These are phyloP conservation scores for Schwanniomyces yamadae DNA, from an alignment of 805 yeast species.

Conservation along the genomic window DNA sequence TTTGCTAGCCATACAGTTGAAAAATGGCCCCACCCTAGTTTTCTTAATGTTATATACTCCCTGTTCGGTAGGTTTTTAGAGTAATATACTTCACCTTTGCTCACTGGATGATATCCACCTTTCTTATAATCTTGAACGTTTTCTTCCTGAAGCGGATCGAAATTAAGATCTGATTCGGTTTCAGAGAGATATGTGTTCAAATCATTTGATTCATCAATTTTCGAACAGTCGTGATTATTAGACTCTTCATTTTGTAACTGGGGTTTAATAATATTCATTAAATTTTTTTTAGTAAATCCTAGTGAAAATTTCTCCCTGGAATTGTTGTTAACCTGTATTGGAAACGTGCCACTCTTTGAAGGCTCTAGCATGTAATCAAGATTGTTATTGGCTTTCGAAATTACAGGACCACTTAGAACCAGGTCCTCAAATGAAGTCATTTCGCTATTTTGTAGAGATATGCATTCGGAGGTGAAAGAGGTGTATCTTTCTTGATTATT, in stretches of 20 bases:
- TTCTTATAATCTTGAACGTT: conserved; percentile 49
- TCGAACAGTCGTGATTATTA: background rate
- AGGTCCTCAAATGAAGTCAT: conserved; percentile 26
- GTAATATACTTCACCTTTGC: conserved; percentile 53
- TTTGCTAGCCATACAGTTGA: conserved; percentile 69
- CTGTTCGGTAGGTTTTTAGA: conserved; percentile 32
- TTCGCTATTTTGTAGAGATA: conserved; percentile 37
- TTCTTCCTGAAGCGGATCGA: conserved; percentile 44
- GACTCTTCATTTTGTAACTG: background rate
- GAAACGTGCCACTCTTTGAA: background rate
- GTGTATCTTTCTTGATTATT: conserved; percentile 15
- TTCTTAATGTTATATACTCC: conserved; percentile 48
- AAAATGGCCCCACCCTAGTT: conserved; percentile 72
- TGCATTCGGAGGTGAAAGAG: conserved; percentile 35
- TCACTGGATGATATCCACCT: conserved; percentile 69
- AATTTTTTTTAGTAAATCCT: no score
- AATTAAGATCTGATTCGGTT: conserved; percentile 26
- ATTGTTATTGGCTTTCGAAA: background rate
- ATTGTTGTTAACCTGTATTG: conserved; percentile 1
- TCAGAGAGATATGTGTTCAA: conserved; percentile 19
- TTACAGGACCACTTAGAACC: background rate
- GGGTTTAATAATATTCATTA: no score
- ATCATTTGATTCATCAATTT: conserved; percentile 10
- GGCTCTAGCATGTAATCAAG: conserved; percentile 3
- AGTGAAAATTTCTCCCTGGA: background rate